Conservation (phyloP, 2,329 filamentous ascomycete genomes). For the Nannizziopsis barbatae region DNA sequence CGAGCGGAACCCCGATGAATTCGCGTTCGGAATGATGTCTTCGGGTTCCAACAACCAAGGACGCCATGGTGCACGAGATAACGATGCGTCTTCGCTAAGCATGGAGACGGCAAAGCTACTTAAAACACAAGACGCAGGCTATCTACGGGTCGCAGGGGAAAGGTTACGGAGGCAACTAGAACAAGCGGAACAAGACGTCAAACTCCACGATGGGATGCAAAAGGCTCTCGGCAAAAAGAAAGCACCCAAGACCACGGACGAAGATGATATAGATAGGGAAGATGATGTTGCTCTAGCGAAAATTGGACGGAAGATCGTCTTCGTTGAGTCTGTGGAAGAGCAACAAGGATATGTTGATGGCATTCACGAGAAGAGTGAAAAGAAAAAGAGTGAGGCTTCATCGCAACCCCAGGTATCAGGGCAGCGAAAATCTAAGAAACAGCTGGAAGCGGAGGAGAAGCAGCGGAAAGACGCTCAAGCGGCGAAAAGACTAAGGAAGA, state of each 20-base stretch:
- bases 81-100: constrained; percentile 39
- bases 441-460: constrained; percentile 34
- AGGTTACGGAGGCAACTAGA: constrained; percentile 44
- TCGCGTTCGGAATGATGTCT: constrained; percentile 54
- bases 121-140: constrained; percentile 55
- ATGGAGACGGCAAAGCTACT: constrained; percentile 51
- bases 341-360: constrained; percentile 21
- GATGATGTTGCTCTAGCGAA: constrained; percentile 19
- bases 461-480: constrained; percentile 29
- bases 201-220: constrained; percentile 32
- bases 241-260: constrained; percentile 15
- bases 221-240: constrained; percentile 14
- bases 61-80: constrained; percentile 38
- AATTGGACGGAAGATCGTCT: constrained; percentile 27
- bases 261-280: constrained; percentile 18
- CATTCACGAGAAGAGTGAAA: constrained; percentile 19
- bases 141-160: constrained; percentile 49
- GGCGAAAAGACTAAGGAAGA: constrained; percentile 39
- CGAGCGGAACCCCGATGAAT: constrained; percentile 55
- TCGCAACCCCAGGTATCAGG: constrained; percentile 15
- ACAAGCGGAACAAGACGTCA: constrained; percentile 37
- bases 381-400: constrained; percentile 8
- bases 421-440: constrained; percentile 34
- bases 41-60: constrained; percentile 33
- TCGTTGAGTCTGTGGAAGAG: constrained; percentile 30